Conservation (phyloP, 2,329 filamentous ascomycete species). For the Lasiodiplodia sp. region DNA sequence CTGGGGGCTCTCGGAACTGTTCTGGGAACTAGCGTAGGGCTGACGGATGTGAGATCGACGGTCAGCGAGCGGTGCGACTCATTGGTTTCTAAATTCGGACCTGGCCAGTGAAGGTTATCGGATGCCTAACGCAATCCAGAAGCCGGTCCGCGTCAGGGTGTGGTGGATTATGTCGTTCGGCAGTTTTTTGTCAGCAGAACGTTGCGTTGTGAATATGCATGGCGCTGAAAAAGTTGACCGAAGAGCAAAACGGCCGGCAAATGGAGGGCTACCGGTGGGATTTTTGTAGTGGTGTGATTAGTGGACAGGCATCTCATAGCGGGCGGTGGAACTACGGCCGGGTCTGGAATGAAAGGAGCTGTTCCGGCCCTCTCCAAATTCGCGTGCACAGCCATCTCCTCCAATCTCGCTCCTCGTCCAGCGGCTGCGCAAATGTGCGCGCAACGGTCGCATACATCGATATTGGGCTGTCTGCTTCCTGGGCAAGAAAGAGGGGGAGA, state of each 20-base stretch:
- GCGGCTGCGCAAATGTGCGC: not conserved
- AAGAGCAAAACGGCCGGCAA: not conserved
- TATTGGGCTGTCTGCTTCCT: not conserved
- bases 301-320: not conserved
- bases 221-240: not conserved
- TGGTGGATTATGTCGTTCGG: not conserved
- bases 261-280: not conserved
- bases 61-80: not conserved
- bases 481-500: not conserved
- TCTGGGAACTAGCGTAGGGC: slow-evolving; percentile 23
- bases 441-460: not conserved
- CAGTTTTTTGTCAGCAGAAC: slow-evolving; percentile 1
- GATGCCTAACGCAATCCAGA: slow-evolving; percentile 22
- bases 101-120: not conserved
- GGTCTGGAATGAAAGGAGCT: slow-evolving; percentile 8
- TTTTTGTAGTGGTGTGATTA: slow-evolving; percentile 19
- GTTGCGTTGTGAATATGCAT: not conserved
- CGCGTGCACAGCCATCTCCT: slow-evolving; percentile 24
- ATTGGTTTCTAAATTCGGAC: slow-evolving; percentile 22
- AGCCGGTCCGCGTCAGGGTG: not conserved
- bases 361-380: not conserved
- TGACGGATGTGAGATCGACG: slow-evolving; percentile 5
- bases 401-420: slow-evolving; percentile 14
- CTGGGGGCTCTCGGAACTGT: slow-evolving; percentile 3
- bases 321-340: slow-evolving; percentile 1